These are phyloP conservation scores for Ogataea sp. DNA, from an alignment of 805 yeast genomes.

Conservation along the genomic window DNA sequence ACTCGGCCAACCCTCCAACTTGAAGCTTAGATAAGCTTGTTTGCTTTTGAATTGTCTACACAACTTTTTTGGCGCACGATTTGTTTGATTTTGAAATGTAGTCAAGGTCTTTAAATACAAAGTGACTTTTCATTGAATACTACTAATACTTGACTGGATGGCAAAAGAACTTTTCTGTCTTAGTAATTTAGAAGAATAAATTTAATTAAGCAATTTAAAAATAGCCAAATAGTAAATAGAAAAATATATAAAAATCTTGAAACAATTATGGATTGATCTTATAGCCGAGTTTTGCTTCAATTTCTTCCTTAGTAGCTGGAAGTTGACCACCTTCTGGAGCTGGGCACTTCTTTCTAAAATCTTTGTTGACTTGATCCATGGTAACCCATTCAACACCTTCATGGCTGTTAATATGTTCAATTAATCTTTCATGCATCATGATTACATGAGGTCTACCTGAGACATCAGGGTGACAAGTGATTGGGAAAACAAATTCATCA, in stretches of 20 bases:
- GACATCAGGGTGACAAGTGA: slow-evolving; percentile 30
- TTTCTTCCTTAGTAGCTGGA: slow-evolving; percentile 14
- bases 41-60: no score
- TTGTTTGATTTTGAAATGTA: no score
- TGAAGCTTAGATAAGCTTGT: not conserved
- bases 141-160: no score
- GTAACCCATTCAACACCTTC: slow-evolving; percentile 33
- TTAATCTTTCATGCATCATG: slow-evolving; percentile 28
- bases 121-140: no score
- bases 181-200: no score
- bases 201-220: no score
- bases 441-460: slow-evolving; percentile 29
- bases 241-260: not conserved
- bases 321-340: slow-evolving; percentile 22
- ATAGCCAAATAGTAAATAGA: no score
- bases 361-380: slow-evolving; percentile 27
- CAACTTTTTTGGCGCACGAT: no score
- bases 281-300: slow-evolving; percentile 1
- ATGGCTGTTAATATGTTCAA: slow-evolving; percentile 27
- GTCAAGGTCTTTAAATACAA: no score
- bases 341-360: slow-evolving; percentile 19
- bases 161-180: no score
- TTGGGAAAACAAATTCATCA: slow-evolving; percentile 30
- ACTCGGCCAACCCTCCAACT: slow-evolving; percentile 4
- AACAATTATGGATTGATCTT: not conserved